Evolutionary conservation across 2,329 filamentous ascomycete species (phyloP), one percentile per base, ranked within the genome.

Genomic region (Mycocentrospora acerina): DNA sequence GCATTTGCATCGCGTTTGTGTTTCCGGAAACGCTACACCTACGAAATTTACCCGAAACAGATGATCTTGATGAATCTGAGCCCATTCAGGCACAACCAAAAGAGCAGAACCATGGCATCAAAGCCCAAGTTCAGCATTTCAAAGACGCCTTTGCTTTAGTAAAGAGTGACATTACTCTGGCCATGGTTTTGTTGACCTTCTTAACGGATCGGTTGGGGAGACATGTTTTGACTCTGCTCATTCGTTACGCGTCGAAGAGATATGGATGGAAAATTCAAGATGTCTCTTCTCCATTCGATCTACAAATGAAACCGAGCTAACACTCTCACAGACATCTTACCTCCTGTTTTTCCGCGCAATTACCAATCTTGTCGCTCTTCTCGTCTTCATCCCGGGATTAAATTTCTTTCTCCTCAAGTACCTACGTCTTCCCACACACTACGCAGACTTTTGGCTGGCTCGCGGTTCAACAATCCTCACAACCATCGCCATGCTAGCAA

Each of bases 191-290:
- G 7, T 67, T 71, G 9, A 68, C 71, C 0, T 76, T 76, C 42
- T 49, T 77, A 14, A 70, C 74, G 11, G 73, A 71, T 47, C 66
- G 71, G 13, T 59, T 77, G 6, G 73, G 71, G 33, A 67, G 72
- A 17, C 72, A 74, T 32, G 70, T 71, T 8, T 59, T 72, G 12
- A 70, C 67, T 45, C 66, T 77, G 36, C 53, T 77, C 11, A 63
- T 75, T n/a, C 72, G 75, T 40, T 78, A 78, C 49, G 71, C 75
- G 13, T 77, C 74, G 1, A 72, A 71, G n/a, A 64, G 74, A 15
- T 78, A 76, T 38, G 50, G 57, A 16, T 77, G 74, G 71, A 68
- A 70, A 24, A 61, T 78, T 14, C 71, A 73, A 36, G n/a, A 25
- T n/a, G 24, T n/a, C 24, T 8, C n/a, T n/a, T n/a, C n/a, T n/a